Base-by-base conservation (phyloP, 169 alveolate genomes). In the Eimeria maxima region DNA sequence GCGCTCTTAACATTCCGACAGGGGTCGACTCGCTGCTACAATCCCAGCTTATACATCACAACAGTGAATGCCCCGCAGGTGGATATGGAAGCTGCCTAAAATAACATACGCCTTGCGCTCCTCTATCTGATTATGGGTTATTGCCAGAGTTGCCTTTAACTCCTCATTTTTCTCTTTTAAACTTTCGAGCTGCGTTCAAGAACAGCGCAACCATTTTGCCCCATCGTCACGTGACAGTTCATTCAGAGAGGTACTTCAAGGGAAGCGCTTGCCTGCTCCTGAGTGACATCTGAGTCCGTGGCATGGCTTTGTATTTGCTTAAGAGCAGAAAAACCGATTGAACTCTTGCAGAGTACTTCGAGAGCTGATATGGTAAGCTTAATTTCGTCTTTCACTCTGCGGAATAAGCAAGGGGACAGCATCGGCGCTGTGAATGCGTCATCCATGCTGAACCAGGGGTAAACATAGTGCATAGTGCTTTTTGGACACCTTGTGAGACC, bases 221-320 rank as follows among this genome's bases (percentile, higher is more conserved):
- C 4, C 50, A 73, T 13, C 18, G 13, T 8, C 20, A 33, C 38
- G 0, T 1, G 0, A 33, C 38, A 33, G 38, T 33, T 33, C 38
- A 33, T 33, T 33, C 38, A 33, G 38, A 33, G 38, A 33, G 10
- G 20, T 6, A 8, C 1, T 60, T 3, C 4, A 14, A 14, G 38
- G 27, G 5, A 24, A 16, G 29, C 3, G 65, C 83, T 60, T 60
- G 67, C 93, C 93, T 87, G 50, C 13, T 87, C 81, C 71, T 42
- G 38, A 2, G 57, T 60, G n/a, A 55, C 81, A 20, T 2, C 53
- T 27, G 93, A 42, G n/a, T 63, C 73, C 42, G 24, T 55, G 8
- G 83, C 81, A 10, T 93, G 67, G 94, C 96, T 93, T 63, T 83
- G 96, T 44, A 93, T 45, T 55, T 93, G 96, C 69, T 93, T 93